These are phyloP conservation scores for Boletus austroedulis DNA, from an alignment of 1,284 basidiomycete genomes.

Conservation along the genomic window DNA sequence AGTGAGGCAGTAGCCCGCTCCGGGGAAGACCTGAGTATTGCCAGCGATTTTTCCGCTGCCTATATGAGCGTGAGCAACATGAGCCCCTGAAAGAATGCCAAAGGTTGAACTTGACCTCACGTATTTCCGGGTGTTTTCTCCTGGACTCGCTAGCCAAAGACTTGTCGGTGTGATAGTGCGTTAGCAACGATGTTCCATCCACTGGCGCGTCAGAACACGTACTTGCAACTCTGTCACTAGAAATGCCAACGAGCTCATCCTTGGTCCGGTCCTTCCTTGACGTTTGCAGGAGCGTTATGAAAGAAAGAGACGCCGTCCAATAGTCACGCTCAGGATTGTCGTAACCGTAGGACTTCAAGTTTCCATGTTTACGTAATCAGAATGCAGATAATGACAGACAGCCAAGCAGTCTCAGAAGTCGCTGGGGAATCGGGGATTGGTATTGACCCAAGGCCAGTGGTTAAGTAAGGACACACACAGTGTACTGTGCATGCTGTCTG, in stretches of 20 bases:
- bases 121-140: conserved; percentile 78
- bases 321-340: too few relatives aligned
- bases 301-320: not conserved
- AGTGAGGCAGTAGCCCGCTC: conserved; percentile 64
- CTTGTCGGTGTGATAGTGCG: conserved; percentile 39
- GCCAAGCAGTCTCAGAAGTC: too few relatives aligned
- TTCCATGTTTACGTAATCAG: conserved; percentile 2
- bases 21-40: conserved; percentile 72
- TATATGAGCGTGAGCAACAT: conserved; percentile 28
- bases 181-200: conserved; percentile 3
- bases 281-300: not conserved
- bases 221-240: conserved; percentile 56
- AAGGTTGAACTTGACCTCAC: conserved; percentile 52
- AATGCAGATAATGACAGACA: too few relatives aligned
- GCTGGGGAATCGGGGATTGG: too few relatives aligned
- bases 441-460: too few relatives aligned
- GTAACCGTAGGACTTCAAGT: too few relatives aligned
- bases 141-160: conserved; percentile 78
- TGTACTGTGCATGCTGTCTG: too few relatives aligned
- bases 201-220: conserved; percentile 14
- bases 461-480: too few relatives aligned
- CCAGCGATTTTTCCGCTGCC: conserved; percentile 84
- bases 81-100: not conserved
- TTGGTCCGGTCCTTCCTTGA: not conserved
- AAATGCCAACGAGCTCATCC: conserved; percentile 55